These are phyloP conservation scores for Gentiana macrophylla DNA, from an alignment of 257 asterid species.

Conservation along the genomic window DNA sequence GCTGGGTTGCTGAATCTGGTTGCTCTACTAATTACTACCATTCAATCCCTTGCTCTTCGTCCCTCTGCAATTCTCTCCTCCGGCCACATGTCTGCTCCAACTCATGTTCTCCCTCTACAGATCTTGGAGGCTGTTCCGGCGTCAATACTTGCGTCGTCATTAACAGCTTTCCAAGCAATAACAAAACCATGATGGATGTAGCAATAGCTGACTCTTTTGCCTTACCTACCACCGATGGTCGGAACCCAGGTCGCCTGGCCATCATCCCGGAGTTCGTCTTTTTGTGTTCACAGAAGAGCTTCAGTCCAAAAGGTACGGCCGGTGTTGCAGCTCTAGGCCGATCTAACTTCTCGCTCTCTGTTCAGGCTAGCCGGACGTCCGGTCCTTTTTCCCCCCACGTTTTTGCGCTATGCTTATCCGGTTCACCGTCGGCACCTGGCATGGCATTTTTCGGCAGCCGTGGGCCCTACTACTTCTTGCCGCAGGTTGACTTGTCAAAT, in stretches of 20 bases:
- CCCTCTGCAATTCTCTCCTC: constrained; percentile 27
- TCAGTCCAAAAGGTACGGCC: constrained; percentile 15
- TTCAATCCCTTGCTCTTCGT: constrained; percentile 26
- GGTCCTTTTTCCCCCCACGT: constrained; percentile 12
- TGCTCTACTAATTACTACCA: constrained; percentile 18
- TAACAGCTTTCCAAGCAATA: constrained; percentile 4
- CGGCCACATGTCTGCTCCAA: constrained; percentile 22
- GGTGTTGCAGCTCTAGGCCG: constrained; percentile 48
- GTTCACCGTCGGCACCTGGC: constrained; percentile 68
- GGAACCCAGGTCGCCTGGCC: constrained; percentile 47
- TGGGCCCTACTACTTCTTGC: constrained; percentile 47
- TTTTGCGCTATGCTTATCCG: constrained; percentile 50
- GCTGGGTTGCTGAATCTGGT: constrained; percentile 27
- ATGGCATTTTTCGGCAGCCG: constrained; percentile 45
- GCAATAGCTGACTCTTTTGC: constrained; percentile 33
- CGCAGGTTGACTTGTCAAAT: constrained; percentile 40
- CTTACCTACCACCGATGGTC: constrained; percentile 39
- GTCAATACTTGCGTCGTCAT: constrained; percentile 16
- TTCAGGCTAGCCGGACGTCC: constrained; percentile 29
- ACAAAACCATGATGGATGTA: constrained; percentile 7
- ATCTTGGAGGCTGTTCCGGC: constrained; percentile 14
- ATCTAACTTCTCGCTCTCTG: constrained; percentile 33
- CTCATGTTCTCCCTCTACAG: constrained; percentile 12
- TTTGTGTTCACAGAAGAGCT: constrained; percentile 28
- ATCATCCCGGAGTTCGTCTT: constrained; percentile 26